Percentiles rank a stretch among this genome's conserved stretches.
These are phyloP conservation scores for Talaromyces sp. DNA, from an alignment of 2,329 filamentous ascomycete species.

Conservation along the genomic window DNA sequence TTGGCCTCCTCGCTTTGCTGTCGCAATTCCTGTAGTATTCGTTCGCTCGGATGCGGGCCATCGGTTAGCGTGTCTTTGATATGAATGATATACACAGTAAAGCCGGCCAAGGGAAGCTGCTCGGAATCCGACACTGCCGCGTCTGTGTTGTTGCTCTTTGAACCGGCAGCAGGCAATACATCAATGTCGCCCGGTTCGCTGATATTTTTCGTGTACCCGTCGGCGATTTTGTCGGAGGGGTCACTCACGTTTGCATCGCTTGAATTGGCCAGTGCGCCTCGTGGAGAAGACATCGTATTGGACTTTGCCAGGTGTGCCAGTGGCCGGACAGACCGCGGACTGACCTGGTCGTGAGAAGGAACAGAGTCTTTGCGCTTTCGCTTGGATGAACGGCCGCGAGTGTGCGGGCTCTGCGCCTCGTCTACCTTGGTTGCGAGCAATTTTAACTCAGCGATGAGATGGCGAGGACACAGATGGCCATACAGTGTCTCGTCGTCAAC, in stretches of 20 bases:
- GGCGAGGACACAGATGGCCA: constrained; percentile 81
- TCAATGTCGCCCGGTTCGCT: not conserved
- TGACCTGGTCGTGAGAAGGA: constrained; percentile 19
- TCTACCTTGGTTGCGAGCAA: constrained; percentile 67
- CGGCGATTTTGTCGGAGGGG: not conserved
- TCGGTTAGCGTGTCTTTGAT: constrained; percentile 83
- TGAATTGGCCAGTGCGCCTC: not conserved
- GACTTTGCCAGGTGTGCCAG: constrained; percentile 5
- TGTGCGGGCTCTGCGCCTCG: constrained; percentile 40
- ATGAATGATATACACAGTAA: constrained; percentile 86
- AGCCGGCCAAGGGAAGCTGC: constrained; percentile 57
- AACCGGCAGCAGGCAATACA: not conserved
- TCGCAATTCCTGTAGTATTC: constrained; percentile 65
- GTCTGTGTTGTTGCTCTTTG: not conserved
- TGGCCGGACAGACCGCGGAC: constrained; percentile 22
- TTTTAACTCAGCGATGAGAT: constrained; percentile 73
- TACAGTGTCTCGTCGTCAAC: constrained; percentile 75
- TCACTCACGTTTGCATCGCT: not conserved
- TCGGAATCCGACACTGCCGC: constrained; percentile 1
- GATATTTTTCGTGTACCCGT: not conserved
- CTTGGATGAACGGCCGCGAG: constrained; percentile 31
- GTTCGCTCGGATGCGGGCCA: constrained; percentile 58
- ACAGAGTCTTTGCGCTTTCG: constrained; percentile 33
- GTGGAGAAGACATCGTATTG: not conserved
- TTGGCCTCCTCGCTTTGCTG: constrained; percentile 61